Evolutionary conservation across 139 green algal species (phyloP), one percentile per base, ranked within the genome.

Genomic region (Spirogloea muscicola): DNA sequence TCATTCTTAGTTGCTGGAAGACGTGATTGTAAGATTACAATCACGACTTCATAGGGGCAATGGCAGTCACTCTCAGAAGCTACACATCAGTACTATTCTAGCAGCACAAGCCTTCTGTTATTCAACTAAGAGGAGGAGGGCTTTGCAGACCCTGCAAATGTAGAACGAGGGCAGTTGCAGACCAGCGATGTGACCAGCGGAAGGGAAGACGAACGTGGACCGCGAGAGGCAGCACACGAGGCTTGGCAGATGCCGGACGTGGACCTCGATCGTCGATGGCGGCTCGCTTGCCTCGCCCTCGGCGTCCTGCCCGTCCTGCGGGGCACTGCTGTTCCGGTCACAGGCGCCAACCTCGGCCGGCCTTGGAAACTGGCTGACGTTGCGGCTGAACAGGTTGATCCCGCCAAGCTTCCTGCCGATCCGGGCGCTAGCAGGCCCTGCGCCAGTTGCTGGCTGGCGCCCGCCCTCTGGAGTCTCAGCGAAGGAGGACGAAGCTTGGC

Each of bases 171-270:
- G 18, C 13, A 65, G 27, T 65, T 13, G 33, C 57, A 18, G 13
- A 16, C 18, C 13, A 13, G 33, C 16, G 33, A 65, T 18, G 13
- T 13, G 13, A 13, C 13, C 57, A 13, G 57, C 13, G 13, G 57
- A 38, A 58, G 57, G 57, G 16, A 65, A 16, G 57, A 65, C 57
- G 57, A 65, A 65, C 13, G 36, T 18, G 13, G 13, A 13, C 57
- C 13, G 57, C 13, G 57, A 13, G 13, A 65, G 57, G 16, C 13
- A 38, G 18, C 57, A 65, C 13, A 65, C 13, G 13, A 65, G 16
- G 13, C 31, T 18, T n/a, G 57, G 57, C 13, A 65, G 18, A 18
- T 42, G 18, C 31, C 31, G 57, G 13, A 65, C 57, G 13, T n/a
- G 16, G 57, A 65, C 18, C 33, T 65, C 57, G 16, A 65, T n/a